A percentile compares a stretch with the other conserved stretches of the same genome.
phyloP scores from a whole-genome alignment of 2,329 filamentous ascomycete species.

The Sporothrix sp. region DNA sequence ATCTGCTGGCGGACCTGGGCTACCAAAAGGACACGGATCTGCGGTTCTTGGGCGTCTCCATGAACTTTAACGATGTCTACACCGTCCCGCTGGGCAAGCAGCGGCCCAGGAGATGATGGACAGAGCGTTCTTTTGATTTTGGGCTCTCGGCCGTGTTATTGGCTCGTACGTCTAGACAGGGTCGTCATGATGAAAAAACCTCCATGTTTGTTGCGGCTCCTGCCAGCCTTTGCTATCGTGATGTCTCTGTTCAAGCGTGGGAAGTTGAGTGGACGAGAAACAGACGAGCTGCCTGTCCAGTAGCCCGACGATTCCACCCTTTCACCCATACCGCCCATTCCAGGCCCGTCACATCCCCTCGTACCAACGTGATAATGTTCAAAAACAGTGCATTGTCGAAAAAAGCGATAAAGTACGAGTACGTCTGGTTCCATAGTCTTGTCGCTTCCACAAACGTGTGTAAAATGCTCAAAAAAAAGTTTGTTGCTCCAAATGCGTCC shows the following conservation, averaged over 20 bases:
- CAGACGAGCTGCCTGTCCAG: too few species aligned
- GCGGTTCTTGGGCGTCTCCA: slow-evolving; percentile 88
- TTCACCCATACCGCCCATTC: too few species aligned
- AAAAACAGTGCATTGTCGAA: neutral
- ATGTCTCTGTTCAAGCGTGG: too few species aligned
- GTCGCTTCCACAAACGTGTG: slow-evolving; percentile 7
- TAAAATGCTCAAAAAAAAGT: slow-evolving; percentile 12
- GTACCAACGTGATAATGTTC: neutral
- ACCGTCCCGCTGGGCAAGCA: slow-evolving; percentile 30
- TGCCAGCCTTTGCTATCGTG: too few species aligned
- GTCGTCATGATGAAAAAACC: too few species aligned
- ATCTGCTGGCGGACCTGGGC: slow-evolving; percentile 78
- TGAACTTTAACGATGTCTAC: slow-evolving; percentile 99
- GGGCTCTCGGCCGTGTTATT: neutral
- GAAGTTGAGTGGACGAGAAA: too few species aligned
- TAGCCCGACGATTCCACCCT: too few species aligned
- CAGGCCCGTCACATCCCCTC: too few species aligned
- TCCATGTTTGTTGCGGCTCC: too few species aligned
- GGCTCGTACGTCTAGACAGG: neutral
- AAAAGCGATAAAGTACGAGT: neutral
- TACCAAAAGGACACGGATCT: slow-evolving; percentile 94
- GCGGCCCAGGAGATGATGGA: slow-evolving; percentile 1
- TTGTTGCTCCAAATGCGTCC: slow-evolving; percentile 12
- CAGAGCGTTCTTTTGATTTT: neutral
- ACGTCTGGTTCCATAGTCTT: slow-evolving; percentile 2